A percentile compares a stretch with the other conserved stretches of the same genome.
Evolutionary conservation across 2,329 filamentous ascomycete species (phyloP).

Genomic region (Coleophoma cylindrospora): DNA sequence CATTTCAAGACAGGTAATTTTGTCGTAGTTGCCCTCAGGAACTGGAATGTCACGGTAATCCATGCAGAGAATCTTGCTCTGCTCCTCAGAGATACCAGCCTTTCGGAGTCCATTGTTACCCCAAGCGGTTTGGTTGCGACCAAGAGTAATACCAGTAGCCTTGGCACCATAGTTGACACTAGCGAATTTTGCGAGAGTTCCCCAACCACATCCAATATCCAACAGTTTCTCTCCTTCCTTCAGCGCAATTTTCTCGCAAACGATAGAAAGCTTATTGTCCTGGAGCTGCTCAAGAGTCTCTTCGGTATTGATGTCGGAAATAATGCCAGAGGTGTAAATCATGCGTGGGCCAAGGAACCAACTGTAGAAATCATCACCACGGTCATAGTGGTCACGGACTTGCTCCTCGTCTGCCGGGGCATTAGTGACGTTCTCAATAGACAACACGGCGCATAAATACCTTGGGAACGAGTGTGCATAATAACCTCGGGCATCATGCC

Average conservation of each 20-base stretch:
- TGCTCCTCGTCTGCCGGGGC: constrained; percentile 82
- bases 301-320: constrained; percentile 81
- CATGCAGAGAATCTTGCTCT: constrained; percentile 90
- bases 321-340: constrained; percentile 96
- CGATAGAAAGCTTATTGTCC: constrained; percentile 93
- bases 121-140: constrained; percentile 94
- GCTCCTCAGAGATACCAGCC: constrained; percentile 75
- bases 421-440: constrained; percentile 19
- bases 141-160: constrained; percentile 85
- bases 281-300: constrained; percentile 92
- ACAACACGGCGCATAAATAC: constrained; percentile 34
- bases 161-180: constrained; percentile 84
- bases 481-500: constrained; percentile 86
- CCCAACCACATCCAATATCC: constrained; percentile 97
- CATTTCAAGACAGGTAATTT: constrained; percentile 98
- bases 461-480: constrained; percentile 87
- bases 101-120: constrained; percentile 86
- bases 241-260: constrained; percentile 92
- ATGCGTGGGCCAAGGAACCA: constrained; percentile 98
- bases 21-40: constrained; percentile 75
- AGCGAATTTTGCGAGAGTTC: constrained; percentile 89
- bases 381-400: constrained; percentile 95
- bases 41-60: constrained; percentile 94
- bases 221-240: constrained; percentile 78
- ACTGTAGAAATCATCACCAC: constrained; percentile 95